Conservation (phyloP, 495 filamentous ascomycete genomes). For the Penicillium bialowiezense region DNA sequence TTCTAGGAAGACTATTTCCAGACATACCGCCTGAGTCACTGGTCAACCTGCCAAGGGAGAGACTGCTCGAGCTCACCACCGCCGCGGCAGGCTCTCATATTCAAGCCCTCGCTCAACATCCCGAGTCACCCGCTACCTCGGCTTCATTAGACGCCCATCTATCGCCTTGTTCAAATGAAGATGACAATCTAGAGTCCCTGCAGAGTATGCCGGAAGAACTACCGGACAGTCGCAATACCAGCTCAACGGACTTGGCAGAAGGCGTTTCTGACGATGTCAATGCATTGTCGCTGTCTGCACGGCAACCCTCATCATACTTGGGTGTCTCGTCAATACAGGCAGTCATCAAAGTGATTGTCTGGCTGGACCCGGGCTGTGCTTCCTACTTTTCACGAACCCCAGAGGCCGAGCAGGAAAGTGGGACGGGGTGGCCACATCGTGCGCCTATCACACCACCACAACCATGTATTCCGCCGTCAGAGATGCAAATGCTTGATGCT, state of each 20-base stretch:
- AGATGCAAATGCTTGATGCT: slow-evolving; percentile 64
- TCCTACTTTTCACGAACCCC: slow-evolving; percentile 51
- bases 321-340: slow-evolving; percentile 82
- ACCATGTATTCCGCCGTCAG: slow-evolving; percentile 28
- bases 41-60: slow-evolving; percentile 44
- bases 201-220: slow-evolving; percentile 42
- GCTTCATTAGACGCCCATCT: slow-evolving; percentile 39
- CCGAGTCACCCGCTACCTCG: slow-evolving; percentile 38
- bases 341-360: slow-evolving; percentile 76
- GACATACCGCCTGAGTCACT: slow-evolving; percentile 36
- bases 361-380: slow-evolving; percentile 63
- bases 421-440: slow-evolving; percentile 22
- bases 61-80: slow-evolving; percentile 43
- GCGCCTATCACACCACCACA: slow-evolving; percentile 29
- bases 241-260: slow-evolving; percentile 51
- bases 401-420: slow-evolving; percentile 17
- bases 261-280: slow-evolving; percentile 80
- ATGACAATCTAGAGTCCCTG: slow-evolving; percentile 40
- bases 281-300: slow-evolving; percentile 69
- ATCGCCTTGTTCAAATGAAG: slow-evolving; percentile 37
- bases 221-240: slow-evolving; percentile 21
- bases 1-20: slow-evolving; percentile 40
- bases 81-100: slow-evolving; percentile 8
- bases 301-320: slow-evolving; percentile 71
- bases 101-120: slow-evolving; percentile 23